phyloP scores from a whole-genome alignment of 1,139 yeast genomes.

The Candida albicans region DNA sequence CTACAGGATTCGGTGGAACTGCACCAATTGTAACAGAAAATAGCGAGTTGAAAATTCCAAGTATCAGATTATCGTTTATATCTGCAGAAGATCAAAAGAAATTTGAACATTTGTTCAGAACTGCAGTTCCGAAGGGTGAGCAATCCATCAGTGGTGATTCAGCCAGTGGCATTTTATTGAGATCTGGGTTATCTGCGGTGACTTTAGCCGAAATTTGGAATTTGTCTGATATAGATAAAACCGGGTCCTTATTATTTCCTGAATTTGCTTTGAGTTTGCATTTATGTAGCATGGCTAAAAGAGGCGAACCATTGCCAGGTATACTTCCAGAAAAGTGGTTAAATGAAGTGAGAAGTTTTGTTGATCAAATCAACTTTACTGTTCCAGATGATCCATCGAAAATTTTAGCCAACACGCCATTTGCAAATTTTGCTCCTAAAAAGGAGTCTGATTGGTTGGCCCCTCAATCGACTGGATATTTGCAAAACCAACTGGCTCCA shows the following conservation, averaged over 20 bases:
- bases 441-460: slow-evolving; percentile 23
- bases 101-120: slow-evolving; percentile 78
- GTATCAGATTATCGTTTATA: slow-evolving; percentile 76
- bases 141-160: slow-evolving; percentile 73
- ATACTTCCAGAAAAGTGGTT: slow-evolving; percentile 68
- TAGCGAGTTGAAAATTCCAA: slow-evolving; percentile 54
- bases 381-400: slow-evolving; percentile 60
- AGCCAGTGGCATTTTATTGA: slow-evolving; percentile 76
- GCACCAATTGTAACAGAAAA: slow-evolving; percentile 33
- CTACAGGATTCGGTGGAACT: slow-evolving; percentile 34
- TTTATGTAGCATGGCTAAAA: slow-evolving; percentile 73
- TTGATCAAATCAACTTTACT: slow-evolving; percentile 82
- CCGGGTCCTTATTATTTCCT: slow-evolving; percentile 86
- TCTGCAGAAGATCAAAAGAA: slow-evolving; percentile 82
- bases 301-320: slow-evolving; percentile 76
- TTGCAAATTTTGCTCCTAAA: slow-evolving; percentile 31
- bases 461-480: slow-evolving; percentile 17
- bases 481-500: slow-evolving; percentile 11
- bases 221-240: slow-evolving; percentile 79
- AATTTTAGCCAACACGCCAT: slow-evolving; percentile 48
- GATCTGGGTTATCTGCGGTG: slow-evolving; percentile 76
- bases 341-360: slow-evolving; percentile 84
- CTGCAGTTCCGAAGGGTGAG: slow-evolving; percentile 76
- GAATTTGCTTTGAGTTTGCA: slow-evolving; percentile 94
- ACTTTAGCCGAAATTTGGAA: slow-evolving; percentile 89